Evolutionary conservation across 805 yeast species (phyloP), one percentile per base, ranked within the genome.

Genomic region (Yarrowia yakushimensis): DNA sequence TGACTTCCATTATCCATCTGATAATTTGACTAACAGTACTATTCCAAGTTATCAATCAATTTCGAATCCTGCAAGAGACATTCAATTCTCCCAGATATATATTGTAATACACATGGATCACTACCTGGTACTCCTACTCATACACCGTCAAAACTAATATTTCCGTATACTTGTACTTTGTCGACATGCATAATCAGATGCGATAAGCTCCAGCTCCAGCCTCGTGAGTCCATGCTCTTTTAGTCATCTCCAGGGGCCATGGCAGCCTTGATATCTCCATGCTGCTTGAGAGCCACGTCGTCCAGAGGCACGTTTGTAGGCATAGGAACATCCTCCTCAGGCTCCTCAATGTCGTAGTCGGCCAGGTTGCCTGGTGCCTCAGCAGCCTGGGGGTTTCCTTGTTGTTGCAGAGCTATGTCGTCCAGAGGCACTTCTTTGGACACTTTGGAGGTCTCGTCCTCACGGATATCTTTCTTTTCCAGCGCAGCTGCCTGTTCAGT

Each of bases 231-330:
- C 23, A 18, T 17, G 25, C 30, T 25, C 18, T 23, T 25, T n/a
- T 46, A 52, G 25, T 52, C 17, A 23, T 52, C 59, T 25, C 59
- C 59, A 17, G 59, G 59, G 17, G 59, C 59, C 59, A 52, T 52
- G 15, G 59, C 59, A 13, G 59, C 59, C 43, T 52, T 36, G 18
- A 52, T 25, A 7, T 52, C 43, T 18, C 59, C 59, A 12, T 33
- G 43, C 18, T 52, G 43, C 33, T 52, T 52, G 22, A 52, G 33
- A 6, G 59, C 59, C 17, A 52, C 33, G 13, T 52, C 59, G 12
- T 52, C 59, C 2, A 34, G 17, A 23, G 59, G 59, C 15, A 52
- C 59, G 13, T 52, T 34, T 4, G 4, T 36, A 43, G 59, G 59
- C 59, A 52, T 52, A 25, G 59, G 59, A 15, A 52, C 59, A 9